Evolutionary conservation across 805 yeast species (phyloP).

Genomic region (Metschnikowia colocasiae): DNA sequence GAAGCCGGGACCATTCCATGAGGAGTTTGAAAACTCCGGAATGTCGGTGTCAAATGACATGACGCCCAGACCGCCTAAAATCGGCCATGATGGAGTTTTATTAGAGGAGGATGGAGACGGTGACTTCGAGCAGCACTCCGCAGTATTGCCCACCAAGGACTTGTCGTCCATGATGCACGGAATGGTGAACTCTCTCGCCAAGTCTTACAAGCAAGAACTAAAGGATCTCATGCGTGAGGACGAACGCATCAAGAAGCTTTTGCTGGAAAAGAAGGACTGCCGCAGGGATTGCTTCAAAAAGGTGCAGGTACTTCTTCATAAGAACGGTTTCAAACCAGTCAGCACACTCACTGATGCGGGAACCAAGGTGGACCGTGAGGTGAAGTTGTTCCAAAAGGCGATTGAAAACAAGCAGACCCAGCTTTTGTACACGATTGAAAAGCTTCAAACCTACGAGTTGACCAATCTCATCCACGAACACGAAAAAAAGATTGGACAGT

Average conservation of each 20-base stretch:
- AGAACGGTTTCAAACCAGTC: slow-evolving; percentile 29
- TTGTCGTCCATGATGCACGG: slow-evolving; percentile 33
- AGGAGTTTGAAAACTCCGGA: not conserved
- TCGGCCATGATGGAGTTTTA: not conserved
- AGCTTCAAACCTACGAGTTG: slow-evolving; percentile 40
- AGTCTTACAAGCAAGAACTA: slow-evolving; percentile 53
- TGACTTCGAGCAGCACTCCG: not conserved
- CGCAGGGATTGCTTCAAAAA: slow-evolving; percentile 28
- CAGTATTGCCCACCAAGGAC: slow-evolving; percentile 29
- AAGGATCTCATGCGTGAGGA: slow-evolving; percentile 32
- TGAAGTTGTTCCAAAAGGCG: slow-evolving; percentile 9
- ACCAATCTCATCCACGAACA: slow-evolving; percentile 39
- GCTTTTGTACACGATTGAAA: slow-evolving; percentile 12
- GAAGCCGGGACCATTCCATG: slow-evolving; percentile 9
- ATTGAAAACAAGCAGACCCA: slow-evolving; percentile 12
- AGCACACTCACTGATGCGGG: slow-evolving; percentile 27
- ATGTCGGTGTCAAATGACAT: slow-evolving; percentile 14
- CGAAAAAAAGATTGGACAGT: slow-evolving; percentile 19
- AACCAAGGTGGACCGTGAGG: slow-evolving; percentile 18
- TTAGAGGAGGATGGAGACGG: slow-evolving; percentile 16
- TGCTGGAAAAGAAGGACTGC: slow-evolving; percentile 49
- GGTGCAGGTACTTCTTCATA: slow-evolving; percentile 26
- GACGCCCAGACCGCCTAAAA: slow-evolving; percentile 31
- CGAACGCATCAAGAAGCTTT: slow-evolving; percentile 30
- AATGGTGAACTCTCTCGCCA: slow-evolving; percentile 48